A percentile compares a stretch with the other conserved stretches of the same genome.
Conservation (phyloP, 1,284 basidiomycete species). For the Melampsora larici-populina region DNA sequence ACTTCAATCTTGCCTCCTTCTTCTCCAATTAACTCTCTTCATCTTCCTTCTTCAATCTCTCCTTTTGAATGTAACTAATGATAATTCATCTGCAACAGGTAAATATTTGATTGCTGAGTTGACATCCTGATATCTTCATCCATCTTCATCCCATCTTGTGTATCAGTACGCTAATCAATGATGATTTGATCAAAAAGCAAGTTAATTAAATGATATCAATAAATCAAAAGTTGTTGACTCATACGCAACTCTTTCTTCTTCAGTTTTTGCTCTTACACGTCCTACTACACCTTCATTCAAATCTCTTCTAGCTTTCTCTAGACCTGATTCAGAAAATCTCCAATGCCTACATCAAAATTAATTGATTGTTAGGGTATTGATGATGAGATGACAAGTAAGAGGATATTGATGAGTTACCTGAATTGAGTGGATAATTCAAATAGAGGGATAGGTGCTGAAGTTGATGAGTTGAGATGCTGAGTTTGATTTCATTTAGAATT, state of each 20-base stretch:
- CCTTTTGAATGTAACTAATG: too few species aligned
- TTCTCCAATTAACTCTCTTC: too few species aligned
- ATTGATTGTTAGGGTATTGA: not conserved
- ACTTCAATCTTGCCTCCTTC: too few species aligned
- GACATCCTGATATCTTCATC: not conserved
- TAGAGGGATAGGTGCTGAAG: constrained; percentile 9
- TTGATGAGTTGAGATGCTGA: not conserved
- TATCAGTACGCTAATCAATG: not conserved
- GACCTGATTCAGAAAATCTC: constrained; percentile 71
- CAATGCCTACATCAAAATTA: constrained; percentile 59
- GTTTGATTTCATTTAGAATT: not conserved
- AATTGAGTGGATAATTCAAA: constrained; percentile 39
- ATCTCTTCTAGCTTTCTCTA: constrained; percentile 62
- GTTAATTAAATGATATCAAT: too few species aligned
- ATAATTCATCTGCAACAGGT: constrained; percentile 74
- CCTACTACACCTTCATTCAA: constrained; percentile 72
- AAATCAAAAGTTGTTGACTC: not conserved
- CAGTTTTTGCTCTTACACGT: constrained; percentile 70
- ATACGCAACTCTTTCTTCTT: constrained; percentile 70
- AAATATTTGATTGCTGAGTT: constrained; percentile 64
- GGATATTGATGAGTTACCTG: constrained; percentile 4
- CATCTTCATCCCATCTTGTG: not conserved
- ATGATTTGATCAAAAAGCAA: too few species aligned
- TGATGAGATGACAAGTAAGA: not conserved
- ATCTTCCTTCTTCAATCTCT: too few species aligned